These are phyloP conservation scores for Microdochium trichocladiopsis DNA, from an alignment of 2,329 filamentous ascomycete species.

Conservation along the genomic window DNA sequence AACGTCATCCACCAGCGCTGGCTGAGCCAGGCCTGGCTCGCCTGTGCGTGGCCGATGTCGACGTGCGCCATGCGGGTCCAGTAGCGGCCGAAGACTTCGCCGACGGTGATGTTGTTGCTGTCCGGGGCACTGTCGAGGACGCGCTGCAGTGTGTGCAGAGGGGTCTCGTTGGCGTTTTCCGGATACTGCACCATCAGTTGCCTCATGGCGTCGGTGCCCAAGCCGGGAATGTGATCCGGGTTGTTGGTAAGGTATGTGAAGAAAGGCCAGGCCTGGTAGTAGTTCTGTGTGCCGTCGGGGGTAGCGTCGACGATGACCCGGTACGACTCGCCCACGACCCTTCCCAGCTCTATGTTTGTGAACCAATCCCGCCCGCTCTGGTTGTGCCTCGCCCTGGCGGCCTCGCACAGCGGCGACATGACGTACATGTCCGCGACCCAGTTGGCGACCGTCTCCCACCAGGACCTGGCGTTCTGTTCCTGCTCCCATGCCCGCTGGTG, in stretches of 20 bases:
- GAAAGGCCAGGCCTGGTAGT: background rate
- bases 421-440: background rate
- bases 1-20: background rate
- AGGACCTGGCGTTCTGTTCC: background rate
- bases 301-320: background rate
- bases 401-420: background rate
- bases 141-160: background rate
- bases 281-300: background rate
- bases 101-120: background rate
- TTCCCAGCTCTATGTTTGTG: background rate
- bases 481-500: background rate
- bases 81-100: background rate
- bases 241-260: background rate
- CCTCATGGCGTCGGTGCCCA: background rate
- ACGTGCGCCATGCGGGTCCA: background rate
- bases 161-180: background rate
- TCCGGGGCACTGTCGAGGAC: background rate
- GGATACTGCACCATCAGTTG: background rate
- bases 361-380: background rate
- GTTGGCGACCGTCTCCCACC: background rate
- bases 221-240: background rate
- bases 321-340: background rate
- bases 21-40: background rate
- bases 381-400: background rate
- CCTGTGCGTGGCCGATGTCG: background rate